phyloP scores from a whole-genome alignment of 2,329 filamentous ascomycete species.

The Pseudocercospora fijiensis region DNA sequence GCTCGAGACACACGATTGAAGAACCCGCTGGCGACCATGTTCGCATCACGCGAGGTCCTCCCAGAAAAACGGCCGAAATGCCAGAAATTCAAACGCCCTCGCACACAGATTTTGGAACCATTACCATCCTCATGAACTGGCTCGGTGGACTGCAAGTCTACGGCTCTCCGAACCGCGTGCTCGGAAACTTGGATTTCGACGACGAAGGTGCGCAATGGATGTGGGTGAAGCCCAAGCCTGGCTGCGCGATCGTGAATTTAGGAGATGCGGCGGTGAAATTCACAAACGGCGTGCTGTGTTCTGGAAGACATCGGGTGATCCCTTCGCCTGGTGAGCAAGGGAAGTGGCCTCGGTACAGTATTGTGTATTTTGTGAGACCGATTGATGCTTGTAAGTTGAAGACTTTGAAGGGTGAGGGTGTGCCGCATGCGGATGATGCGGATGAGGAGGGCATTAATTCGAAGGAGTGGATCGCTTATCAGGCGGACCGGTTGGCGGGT shows the following conservation, averaged over 20 bases:
- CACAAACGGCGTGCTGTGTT: conserved; percentile 45
- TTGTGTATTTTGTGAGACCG: conserved; percentile 58
- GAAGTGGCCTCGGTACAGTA: conserved; percentile 49
- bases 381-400: conserved; percentile 49
- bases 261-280: conserved; percentile 51
- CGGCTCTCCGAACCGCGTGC: conserved; percentile 22
- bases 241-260: conserved; percentile 50
- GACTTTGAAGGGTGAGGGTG: conserved; percentile 37
- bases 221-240: conserved; percentile 53
- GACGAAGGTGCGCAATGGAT: conserved; percentile 45
- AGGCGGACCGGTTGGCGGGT: conserved; percentile 39
- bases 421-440: conserved; percentile 34
- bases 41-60: conserved; percentile 53
- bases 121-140: conserved; percentile 59
- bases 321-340: conserved; percentile 52
- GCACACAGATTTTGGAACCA: conserved; percentile 58
- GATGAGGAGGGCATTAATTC: conserved; percentile 40
- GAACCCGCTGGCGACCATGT: conserved; percentile 52
- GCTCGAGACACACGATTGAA: conserved; percentile 47
- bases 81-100: conserved; percentile 39
- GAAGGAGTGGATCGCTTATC: conserved; percentile 46
- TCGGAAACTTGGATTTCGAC: conserved; percentile 25
- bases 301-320: conserved; percentile 52
- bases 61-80: conserved; percentile 41
- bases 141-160: conserved; percentile 56